Percentiles rank a stretch among this genome's conserved stretches.
Evolutionary conservation across 352 stramenopile genomes (phyloP).

Genomic region (Pythium rishiriense): DNA sequence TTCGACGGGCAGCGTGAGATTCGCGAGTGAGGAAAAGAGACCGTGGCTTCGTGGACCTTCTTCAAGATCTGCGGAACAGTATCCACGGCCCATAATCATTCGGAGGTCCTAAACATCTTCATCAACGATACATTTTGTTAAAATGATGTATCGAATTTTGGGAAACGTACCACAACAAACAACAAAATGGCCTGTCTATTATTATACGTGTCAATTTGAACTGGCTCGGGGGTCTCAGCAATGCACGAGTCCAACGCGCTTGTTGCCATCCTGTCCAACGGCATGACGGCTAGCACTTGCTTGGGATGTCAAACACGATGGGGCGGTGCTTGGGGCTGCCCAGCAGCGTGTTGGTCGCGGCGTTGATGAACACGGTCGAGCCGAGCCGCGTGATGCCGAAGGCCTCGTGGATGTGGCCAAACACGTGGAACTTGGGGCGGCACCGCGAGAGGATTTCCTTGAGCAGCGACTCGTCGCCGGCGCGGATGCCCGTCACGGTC

Average conservation of each 20-base stretch:
- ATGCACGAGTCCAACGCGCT: too few species aligned
- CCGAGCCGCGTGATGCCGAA: slow-evolving; percentile 79
- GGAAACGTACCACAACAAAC: neutral
- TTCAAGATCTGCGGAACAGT: slow-evolving; percentile 12
- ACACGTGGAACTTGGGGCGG: slow-evolving; percentile 84
- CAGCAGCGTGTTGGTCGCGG: slow-evolving; percentile 70
- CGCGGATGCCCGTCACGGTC: slow-evolving; percentile 54
- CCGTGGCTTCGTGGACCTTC: neutral
- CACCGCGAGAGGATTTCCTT: slow-evolving; percentile 80
- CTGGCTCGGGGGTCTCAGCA: too few species aligned
- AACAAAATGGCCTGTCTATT: neutral
- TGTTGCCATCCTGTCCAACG: too few species aligned
- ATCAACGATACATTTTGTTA: neutral
- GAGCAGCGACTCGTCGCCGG: slow-evolving; percentile 83
- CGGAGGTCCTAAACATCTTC: neutral
- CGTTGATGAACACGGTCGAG: slow-evolving; percentile 89
- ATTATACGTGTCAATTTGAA: neutral
- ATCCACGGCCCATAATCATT: neutral
- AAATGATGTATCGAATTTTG: neutral
- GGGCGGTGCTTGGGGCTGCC: slow-evolving; percentile 59
- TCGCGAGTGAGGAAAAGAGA: neutral
- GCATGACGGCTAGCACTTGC: slow-evolving; percentile 39
- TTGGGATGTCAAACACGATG: slow-evolving; percentile 76
- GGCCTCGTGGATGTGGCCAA: slow-evolving; percentile 92
- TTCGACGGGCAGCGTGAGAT: neutral